Conservation (phyloP, 805 yeast genomes). For the Saturnispora quitensis region DNA sequence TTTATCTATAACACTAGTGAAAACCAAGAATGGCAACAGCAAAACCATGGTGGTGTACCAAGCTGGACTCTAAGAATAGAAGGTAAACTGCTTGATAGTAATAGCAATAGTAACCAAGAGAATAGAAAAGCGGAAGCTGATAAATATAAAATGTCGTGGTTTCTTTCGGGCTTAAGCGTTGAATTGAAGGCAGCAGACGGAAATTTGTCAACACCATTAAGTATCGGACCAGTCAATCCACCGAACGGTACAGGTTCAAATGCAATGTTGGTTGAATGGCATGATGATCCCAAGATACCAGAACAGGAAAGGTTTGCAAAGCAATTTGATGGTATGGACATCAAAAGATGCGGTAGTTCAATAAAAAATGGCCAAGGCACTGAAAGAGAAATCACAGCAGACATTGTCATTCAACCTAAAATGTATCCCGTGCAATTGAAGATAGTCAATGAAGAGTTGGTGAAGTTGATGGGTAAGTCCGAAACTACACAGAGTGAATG, state of each 20-base stretch:
- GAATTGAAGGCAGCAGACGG: conserved; percentile 39
- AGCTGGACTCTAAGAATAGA: conserved; percentile 84
- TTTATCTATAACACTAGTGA: conserved; percentile 74
- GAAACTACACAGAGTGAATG: conserved; percentile 82
- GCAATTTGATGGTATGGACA: conserved; percentile 82
- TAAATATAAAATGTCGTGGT: conserved; percentile 64
- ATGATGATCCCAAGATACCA: conserved; percentile 43
- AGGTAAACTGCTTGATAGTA: conserved; percentile 51
- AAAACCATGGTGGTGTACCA: conserved; percentile 27
- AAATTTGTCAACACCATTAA: conserved; percentile 16
- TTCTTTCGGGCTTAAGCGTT: conserved; percentile 74
- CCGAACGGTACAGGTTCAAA: conserved; percentile 7
- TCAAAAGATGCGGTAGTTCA: conserved; percentile 61
- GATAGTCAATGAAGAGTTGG: conserved; percentile 51
- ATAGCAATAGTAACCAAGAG: background rate
- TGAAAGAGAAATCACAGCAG: conserved; percentile 48
- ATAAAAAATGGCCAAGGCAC: conserved; percentile 28
- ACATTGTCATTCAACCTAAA: conserved; percentile 73
- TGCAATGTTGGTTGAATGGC: conserved; percentile 71
- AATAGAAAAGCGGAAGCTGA: conserved; percentile 28
- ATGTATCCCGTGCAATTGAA: conserved; percentile 60
- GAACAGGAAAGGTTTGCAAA: conserved; percentile 26
- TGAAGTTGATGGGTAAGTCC: conserved; percentile 61
- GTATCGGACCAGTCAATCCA: conserved; percentile 13
- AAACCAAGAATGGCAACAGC: conserved; percentile 81